These are phyloP conservation scores for Ilex aquifolium DNA, from an alignment of 257 asterid genomes.

Conservation along the genomic window DNA sequence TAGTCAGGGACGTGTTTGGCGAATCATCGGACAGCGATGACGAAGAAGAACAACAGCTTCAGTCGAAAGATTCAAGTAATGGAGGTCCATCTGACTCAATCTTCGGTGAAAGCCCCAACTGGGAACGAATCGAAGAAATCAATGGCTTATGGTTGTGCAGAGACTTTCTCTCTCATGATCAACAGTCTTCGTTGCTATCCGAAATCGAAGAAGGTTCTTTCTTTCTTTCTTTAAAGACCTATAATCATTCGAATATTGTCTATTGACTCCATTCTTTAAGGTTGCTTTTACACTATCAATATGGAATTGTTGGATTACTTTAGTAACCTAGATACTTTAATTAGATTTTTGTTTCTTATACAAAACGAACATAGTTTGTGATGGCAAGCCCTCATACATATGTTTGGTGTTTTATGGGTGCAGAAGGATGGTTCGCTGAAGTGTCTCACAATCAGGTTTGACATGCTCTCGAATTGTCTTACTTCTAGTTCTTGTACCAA, in stretches of 20 bases:
- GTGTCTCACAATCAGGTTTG: constrained; percentile 70
- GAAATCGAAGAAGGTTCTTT: constrained; percentile 50
- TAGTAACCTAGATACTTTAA: no score
- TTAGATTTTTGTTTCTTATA: no score
- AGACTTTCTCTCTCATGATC: constrained; percentile 49
- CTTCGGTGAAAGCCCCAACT: constrained; percentile 35
- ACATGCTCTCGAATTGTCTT: not conserved
- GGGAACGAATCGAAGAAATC: constrained; percentile 65
- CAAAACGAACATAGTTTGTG: not conserved
- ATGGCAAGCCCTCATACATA: not conserved
- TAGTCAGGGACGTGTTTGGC: constrained; percentile 67
- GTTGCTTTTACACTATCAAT: not conserved
- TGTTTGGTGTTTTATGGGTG: constrained; percentile 15
- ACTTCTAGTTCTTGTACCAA: not conserved
- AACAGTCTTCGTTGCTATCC: constrained; percentile 58
- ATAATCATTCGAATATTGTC: not conserved
- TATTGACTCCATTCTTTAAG: not conserved
- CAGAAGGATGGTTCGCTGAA: constrained; percentile 77
- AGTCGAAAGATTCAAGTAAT: constrained; percentile 18
- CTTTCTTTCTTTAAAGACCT: not conserved
- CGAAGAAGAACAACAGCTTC: constrained; percentile 10
- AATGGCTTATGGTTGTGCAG: constrained; percentile 76
- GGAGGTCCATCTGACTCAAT: constrained; percentile 17
- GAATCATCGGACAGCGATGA: constrained; percentile 54
- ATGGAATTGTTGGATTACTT: no score